Percentiles rank a stretch among this genome's conserved stretches.
Evolutionary conservation across 2,329 filamentous ascomycete genomes (phyloP).

Genomic region (Daldinia eschscholtzii): DNA sequence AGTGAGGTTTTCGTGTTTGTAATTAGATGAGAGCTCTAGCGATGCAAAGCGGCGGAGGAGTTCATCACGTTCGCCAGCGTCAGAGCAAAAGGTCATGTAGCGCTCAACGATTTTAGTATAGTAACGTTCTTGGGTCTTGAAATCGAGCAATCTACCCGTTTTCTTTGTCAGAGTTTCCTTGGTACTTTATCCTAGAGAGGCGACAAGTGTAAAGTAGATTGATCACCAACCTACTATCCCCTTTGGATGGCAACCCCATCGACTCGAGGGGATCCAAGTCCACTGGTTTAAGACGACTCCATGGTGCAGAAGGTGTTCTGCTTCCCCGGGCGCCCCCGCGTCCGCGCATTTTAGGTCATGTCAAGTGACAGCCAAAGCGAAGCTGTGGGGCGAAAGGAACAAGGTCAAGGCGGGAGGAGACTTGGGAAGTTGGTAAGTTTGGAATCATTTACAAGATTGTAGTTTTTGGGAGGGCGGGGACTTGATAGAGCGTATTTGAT

Average conservation of each 20-base stretch:
- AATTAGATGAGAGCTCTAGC: conserved; percentile 60
- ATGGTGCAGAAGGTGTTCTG: conserved; percentile 66
- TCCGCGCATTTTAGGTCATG: conserved; percentile 54
- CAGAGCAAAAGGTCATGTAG: conserved; percentile 90
- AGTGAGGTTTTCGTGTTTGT: conserved; percentile 54
- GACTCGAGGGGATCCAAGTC: conserved; percentile 81
- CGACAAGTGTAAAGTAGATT: conserved; percentile 11
- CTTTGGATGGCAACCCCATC: conserved; percentile 90
- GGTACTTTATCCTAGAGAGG: not conserved
- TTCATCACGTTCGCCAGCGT: conserved; percentile 76
- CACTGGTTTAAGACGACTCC: conserved; percentile 79
- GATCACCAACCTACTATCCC: conserved; percentile 78
- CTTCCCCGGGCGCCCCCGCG: conserved; percentile 51
- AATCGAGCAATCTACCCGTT: conserved; percentile 72
- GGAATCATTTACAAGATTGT: not conserved
- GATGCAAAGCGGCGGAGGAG: conserved; percentile 81
- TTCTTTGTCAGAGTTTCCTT: not conserved
- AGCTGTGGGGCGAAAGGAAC: conserved; percentile 1
- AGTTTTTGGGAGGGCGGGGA: not conserved
- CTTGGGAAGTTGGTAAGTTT: not conserved
- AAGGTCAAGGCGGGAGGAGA: not conserved
- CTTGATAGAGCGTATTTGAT: too few species aligned
- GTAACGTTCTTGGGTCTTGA: conserved; percentile 84
- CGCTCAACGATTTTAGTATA: conserved; percentile 89
- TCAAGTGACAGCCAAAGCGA: conserved; percentile 37